Evolutionary conservation across 2,329 filamentous ascomycete genomes (phyloP).

Genomic region (Magnaporthales sp.): DNA sequence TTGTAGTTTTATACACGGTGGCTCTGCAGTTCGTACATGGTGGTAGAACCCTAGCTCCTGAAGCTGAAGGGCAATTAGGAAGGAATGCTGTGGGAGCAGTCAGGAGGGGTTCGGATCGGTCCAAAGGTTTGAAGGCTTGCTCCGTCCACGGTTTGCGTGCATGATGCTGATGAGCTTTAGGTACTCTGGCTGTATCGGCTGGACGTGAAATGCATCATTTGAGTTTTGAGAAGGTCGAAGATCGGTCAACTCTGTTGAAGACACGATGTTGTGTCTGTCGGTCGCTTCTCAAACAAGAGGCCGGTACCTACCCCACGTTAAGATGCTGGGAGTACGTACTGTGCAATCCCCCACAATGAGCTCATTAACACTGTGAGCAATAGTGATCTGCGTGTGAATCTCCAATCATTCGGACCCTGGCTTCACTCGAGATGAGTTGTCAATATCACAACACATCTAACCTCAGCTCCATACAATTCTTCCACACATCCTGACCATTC

Average conservation of each 20-base stretch:
- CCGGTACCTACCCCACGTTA: constrained; percentile 2
- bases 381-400: neutral
- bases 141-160: neutral
- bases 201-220: neutral
- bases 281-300: neutral
- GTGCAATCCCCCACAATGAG: neutral
- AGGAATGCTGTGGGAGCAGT: neutral
- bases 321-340: neutral
- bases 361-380: neutral
- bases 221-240: neutral
- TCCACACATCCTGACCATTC: neutral
- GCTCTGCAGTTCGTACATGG: neutral
- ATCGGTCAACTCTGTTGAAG: neutral
- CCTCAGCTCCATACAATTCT: neutral
- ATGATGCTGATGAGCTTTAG: neutral
- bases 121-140: neutral
- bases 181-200: neutral
- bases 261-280: neutral
- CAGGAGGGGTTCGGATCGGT: constrained; percentile 4
- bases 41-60: neutral
- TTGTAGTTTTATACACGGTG: neutral
- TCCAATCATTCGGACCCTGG: neutral
- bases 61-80: neutral
- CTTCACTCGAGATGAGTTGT: neutral
- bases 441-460: neutral